Evolutionary conservation across 805 yeast genomes (phyloP).

Genomic region (Priceomyces haplophilus): DNA sequence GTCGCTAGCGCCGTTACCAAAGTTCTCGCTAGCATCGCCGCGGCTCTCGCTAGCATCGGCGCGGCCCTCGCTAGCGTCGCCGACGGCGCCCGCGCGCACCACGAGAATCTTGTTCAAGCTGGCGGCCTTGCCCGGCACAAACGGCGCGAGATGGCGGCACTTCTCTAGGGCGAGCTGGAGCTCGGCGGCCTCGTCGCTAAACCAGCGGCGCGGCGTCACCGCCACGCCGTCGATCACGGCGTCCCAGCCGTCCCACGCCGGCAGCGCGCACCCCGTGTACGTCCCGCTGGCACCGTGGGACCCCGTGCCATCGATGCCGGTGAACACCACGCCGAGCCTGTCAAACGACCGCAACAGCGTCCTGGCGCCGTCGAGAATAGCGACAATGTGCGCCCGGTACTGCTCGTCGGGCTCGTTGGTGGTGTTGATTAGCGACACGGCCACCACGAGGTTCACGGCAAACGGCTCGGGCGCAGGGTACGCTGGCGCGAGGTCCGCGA

Average conservation of each 20-base stretch:
- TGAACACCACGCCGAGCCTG: slow-evolving; percentile 45
- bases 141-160: slow-evolving; percentile 25
- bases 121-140: slow-evolving; percentile 13
- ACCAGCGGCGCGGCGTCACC: slow-evolving; percentile 19
- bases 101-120: slow-evolving; percentile 15
- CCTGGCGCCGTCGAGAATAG: slow-evolving; percentile 23
- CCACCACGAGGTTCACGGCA: slow-evolving; percentile 41
- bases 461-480: slow-evolving; percentile 38
- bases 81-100: slow-evolving; percentile 11
- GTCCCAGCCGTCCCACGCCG: slow-evolving; percentile 50
- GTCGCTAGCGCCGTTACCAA: too few species aligned
- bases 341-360: slow-evolving; percentile 34
- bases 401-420: slow-evolving; percentile 22
- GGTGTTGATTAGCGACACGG: slow-evolving; percentile 39
- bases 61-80: too few species aligned
- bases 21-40: too few species aligned
- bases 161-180: slow-evolving; percentile 24
- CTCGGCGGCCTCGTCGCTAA: slow-evolving; percentile 20
- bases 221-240: slow-evolving; percentile 37
- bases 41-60: too few species aligned
- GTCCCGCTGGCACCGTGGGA: slow-evolving; percentile 35
- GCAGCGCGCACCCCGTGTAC: slow-evolving; percentile 45
- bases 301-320: slow-evolving; percentile 46
- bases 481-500: too few species aligned
- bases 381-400: slow-evolving; percentile 22